These are phyloP conservation scores for Farysia itapuensis DNA, from an alignment of 1,284 basidiomycete species.

Conservation along the genomic window DNA sequence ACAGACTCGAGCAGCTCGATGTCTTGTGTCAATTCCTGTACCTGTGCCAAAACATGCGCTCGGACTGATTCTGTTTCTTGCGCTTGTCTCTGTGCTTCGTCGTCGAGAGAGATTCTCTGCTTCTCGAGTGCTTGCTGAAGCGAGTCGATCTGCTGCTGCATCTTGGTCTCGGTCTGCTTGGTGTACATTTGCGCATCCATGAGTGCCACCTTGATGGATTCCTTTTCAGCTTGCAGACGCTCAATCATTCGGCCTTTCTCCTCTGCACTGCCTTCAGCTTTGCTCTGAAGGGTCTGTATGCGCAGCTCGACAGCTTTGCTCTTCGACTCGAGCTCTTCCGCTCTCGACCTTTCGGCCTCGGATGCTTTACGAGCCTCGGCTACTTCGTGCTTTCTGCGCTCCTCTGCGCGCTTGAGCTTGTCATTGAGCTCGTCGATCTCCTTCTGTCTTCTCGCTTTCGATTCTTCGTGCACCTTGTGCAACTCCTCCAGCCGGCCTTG, in stretches of 20 bases:
- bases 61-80: slow-evolving; percentile 2
- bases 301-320: slow-evolving; percentile 1
- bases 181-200: slow-evolving; percentile 32
- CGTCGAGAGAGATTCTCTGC: no score
- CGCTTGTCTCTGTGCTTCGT: background rate
- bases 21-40: slow-evolving; percentile 8
- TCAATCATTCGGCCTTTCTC: slow-evolving; percentile 15
- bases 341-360: slow-evolving; percentile 7
- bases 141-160: slow-evolving; percentile 12
- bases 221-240: slow-evolving; percentile 14
- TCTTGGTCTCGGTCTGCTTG: slow-evolving; percentile 17
- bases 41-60: slow-evolving; percentile 2
- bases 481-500: slow-evolving; percentile 26
- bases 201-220: slow-evolving; percentile 22
- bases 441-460: slow-evolving; percentile 23
- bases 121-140: slow-evolving; percentile 6
- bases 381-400: slow-evolving; percentile 8
- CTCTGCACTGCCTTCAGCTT: slow-evolving; percentile 4
- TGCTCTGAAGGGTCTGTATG: slow-evolving; percentile 5
- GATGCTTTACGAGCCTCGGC: slow-evolving; percentile 4
- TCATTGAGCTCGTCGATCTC: slow-evolving; percentile 23
- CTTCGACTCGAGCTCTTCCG: slow-evolving; percentile 4
- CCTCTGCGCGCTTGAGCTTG: slow-evolving; percentile 12
- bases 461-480: slow-evolving; percentile 30
- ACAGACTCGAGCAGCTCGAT: slow-evolving; percentile 10